Percentiles rank a stretch among this genome's conserved stretches.
Evolutionary conservation across 805 yeast genomes (phyloP).

Genomic region (Brettanomyces sp.): DNA sequence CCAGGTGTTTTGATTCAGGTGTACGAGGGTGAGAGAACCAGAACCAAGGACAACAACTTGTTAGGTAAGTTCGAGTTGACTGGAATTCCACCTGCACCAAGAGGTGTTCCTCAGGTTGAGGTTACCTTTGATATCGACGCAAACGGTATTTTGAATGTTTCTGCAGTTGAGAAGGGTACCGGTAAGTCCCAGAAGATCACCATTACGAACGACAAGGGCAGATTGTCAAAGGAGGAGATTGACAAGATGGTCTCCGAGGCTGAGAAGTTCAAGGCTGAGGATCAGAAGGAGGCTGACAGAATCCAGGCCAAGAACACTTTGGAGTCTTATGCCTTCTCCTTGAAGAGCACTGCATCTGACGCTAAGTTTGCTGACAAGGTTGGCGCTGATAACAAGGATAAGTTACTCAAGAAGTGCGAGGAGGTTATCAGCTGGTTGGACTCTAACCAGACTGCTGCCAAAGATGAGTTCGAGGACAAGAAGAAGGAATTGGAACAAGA

Average conservation of each 20-base stretch:
- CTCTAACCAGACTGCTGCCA: slow-evolving; percentile 82
- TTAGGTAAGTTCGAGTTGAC: slow-evolving; percentile 94
- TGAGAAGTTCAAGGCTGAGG: slow-evolving; percentile 94
- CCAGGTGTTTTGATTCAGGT: slow-evolving; percentile 98
- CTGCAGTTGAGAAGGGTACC: slow-evolving; percentile 96
- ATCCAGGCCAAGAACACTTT: slow-evolving; percentile 98
- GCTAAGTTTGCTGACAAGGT: slow-evolving; percentile 56
- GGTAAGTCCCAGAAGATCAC: slow-evolving; percentile 96
- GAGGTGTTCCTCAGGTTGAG: slow-evolving; percentile 98
- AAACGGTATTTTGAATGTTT: slow-evolving; percentile 92
- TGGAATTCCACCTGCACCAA: slow-evolving; percentile 97
- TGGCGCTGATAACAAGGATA: slow-evolving; percentile 38
- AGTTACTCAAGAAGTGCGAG: slow-evolving; percentile 67
- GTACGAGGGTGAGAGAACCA: slow-evolving; percentile 96
- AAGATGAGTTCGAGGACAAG: slow-evolving; percentile 86
- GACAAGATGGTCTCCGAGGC: slow-evolving; percentile 98
- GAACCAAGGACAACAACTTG: slow-evolving; percentile 91
- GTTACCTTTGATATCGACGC: slow-evolving; percentile 96
- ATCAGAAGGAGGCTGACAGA: slow-evolving; percentile 94
- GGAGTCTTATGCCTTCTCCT: slow-evolving; percentile 94
- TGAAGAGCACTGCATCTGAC: slow-evolving; percentile 93
- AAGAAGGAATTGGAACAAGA: slow-evolving; percentile 93
- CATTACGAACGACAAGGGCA: slow-evolving; percentile 97
- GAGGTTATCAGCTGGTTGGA: slow-evolving; percentile 85
- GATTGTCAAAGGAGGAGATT: slow-evolving; percentile 94